These are phyloP conservation scores for Termitomyces sp. DNA, from an alignment of 768 basidiomycete species.

Conservation along the genomic window DNA sequence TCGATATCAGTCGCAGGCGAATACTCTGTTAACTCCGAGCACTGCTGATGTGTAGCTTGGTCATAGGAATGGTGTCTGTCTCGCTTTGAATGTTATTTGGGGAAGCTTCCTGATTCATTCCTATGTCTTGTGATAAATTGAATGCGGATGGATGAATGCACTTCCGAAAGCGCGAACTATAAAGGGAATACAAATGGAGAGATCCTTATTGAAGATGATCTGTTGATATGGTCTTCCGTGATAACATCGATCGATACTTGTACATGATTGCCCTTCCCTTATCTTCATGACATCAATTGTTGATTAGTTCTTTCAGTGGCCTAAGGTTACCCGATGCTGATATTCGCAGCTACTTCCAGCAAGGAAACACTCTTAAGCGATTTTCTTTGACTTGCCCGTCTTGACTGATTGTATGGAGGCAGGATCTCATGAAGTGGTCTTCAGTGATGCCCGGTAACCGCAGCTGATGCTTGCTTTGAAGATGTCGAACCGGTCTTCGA, in stretches of 20 bases:
- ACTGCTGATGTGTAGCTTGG: not conserved
- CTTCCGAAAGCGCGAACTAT: constrained; percentile 17
- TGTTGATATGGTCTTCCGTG: constrained; percentile 1
- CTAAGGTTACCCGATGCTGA: too few species aligned
- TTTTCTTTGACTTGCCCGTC: too few species aligned
- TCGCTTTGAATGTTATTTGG: not conserved
- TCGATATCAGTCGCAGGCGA: not conserved
- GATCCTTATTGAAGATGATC: not conserved
- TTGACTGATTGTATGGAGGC: too few species aligned
- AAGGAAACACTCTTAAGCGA: too few species aligned
- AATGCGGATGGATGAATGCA: constrained; percentile 14
- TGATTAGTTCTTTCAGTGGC: not conserved
- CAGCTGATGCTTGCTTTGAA: not conserved
- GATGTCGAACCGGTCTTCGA: not conserved
- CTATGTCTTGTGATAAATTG: constrained; percentile 4
- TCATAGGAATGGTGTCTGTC: not conserved
- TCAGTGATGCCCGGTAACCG: too few species aligned
- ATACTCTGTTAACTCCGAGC: not conserved
- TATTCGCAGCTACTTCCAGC: too few species aligned
- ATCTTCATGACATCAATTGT: not conserved
- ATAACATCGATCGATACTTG: constrained; percentile 3
- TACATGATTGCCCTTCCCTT: not conserved
- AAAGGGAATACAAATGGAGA: constrained; percentile 22
- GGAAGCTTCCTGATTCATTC: not conserved
- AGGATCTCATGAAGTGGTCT: too few species aligned